A percentile compares a stretch with the other conserved stretches of the same genome.
Evolutionary conservation across 2,329 filamentous ascomycete genomes (phyloP).

Genomic region (Sclerotinia minor): DNA sequence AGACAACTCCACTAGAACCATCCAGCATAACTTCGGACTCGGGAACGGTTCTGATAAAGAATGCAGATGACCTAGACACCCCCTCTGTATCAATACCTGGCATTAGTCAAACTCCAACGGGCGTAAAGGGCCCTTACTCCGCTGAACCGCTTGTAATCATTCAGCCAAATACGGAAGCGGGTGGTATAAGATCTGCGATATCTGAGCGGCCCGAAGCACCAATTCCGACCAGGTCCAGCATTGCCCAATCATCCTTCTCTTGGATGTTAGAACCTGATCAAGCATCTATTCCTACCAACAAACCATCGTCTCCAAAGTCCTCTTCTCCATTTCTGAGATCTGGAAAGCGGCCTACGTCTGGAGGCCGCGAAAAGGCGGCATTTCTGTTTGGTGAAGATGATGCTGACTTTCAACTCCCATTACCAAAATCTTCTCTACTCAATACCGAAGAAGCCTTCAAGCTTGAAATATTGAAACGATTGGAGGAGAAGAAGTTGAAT

Average conservation of each 20-base stretch:
- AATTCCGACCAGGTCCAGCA: conserved; percentile 62
- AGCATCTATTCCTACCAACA: conserved; percentile 28
- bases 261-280: conserved; percentile 68
- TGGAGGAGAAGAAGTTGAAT: conserved; percentile 27
- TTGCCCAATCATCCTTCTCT: conserved; percentile 74
- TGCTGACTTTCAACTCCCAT: conserved; percentile 29
- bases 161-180: not conserved
- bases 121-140: not conserved
- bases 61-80: not conserved
- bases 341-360: conserved; percentile 34
- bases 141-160: not conserved
- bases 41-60: not conserved
- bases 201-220: conserved; percentile 42
- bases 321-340: conserved; percentile 39
- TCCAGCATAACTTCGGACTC: not conserved
- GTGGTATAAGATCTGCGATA: conserved; percentile 24
- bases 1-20: not conserved
- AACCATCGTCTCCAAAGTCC: conserved; percentile 36
- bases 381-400: conserved; percentile 42
- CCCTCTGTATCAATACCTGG: conserved; percentile 4
- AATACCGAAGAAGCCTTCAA: conserved; percentile 39
- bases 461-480: conserved; percentile 35
- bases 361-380: conserved; percentile 40
- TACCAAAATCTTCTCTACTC: conserved; percentile 25
- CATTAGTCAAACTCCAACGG: not conserved